phyloP scores from a whole-genome alignment of 169 alveolate genomes.

The Plasmodium gonderi region DNA sequence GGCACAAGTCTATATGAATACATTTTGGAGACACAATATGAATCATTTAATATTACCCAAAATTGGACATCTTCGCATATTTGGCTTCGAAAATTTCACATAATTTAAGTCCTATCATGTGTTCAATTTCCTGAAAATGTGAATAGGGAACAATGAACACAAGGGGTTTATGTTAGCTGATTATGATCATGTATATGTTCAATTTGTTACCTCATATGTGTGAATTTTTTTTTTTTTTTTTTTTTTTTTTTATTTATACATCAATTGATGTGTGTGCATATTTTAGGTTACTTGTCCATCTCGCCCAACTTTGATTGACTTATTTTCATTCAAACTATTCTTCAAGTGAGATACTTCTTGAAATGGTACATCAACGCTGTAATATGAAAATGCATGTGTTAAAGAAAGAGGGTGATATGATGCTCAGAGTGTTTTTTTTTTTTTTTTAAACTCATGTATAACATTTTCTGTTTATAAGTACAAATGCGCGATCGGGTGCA shows the following conservation, averaged over 20 bases:
- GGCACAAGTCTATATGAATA: neutral
- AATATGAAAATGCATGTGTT: neutral
- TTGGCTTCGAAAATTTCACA: conserved; percentile 69
- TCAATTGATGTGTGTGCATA: conserved; percentile 8
- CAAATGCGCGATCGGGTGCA: no score
- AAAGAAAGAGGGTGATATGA: neutral
- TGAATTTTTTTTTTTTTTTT: neutral
- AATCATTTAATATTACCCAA: neutral
- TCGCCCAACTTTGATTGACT: conserved; percentile 78
- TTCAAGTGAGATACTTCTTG: conserved; percentile 77
- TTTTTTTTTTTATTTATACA: neutral
- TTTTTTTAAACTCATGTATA: no score
- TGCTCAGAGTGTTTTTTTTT: neutral
- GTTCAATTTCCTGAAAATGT: conserved; percentile 61
- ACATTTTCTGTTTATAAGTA: no score
- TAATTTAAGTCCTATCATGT: conserved; percentile 42
- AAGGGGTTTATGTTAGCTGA: neutral
- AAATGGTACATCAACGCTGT: conserved; percentile 77
- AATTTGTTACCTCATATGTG: neutral
- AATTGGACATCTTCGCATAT: neutral
- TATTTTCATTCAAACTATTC: conserved; percentile 76
- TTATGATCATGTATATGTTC: neutral
- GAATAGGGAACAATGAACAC: neutral
- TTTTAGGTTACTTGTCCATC: conserved; percentile 79
- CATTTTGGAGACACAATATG: neutral